Evolutionary conservation across 805 yeast species (phyloP).

Genomic region (Nakazawaea wickerhamii): DNA sequence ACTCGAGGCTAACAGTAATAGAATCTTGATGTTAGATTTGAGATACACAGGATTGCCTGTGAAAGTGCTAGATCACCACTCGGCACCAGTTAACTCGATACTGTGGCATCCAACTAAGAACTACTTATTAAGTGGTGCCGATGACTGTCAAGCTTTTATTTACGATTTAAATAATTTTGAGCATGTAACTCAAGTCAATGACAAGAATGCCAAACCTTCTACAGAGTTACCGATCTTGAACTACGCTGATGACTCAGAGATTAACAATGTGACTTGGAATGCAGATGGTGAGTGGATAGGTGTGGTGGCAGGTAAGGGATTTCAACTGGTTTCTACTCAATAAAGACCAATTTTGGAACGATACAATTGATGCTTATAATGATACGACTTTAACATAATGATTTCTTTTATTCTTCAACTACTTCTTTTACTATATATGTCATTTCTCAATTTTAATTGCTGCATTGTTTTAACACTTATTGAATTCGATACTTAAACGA

Average conservation of each 20-base stretch:
- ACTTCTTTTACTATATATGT: neutral
- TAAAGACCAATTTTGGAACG: neutral
- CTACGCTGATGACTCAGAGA: constrained; percentile 61
- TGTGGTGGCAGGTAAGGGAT: constrained; percentile 59
- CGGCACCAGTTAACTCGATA: constrained; percentile 63
- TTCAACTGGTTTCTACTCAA: constrained; percentile 38
- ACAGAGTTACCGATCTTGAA: constrained; percentile 38
- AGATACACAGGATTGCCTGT: constrained; percentile 85
- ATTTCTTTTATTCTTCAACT: no score
- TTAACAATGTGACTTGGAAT: constrained; percentile 74
- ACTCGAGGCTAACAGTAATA: constrained; percentile 62
- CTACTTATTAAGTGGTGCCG: constrained; percentile 57
- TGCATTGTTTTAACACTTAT: no score
- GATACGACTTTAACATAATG: no score
- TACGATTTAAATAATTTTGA: constrained; percentile 50
- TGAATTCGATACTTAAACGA: no score
- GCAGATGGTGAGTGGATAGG: constrained; percentile 79
- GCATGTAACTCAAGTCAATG: neutral
- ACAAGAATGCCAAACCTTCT: neutral
- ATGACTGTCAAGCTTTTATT: constrained; percentile 66
- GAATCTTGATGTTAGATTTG: constrained; percentile 70
- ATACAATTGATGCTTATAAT: no score
- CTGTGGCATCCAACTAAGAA: constrained; percentile 81
- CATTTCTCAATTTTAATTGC: neutral
- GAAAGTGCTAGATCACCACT: constrained; percentile 61